A percentile compares a stretch with the other conserved stretches of the same genome.
Conservation (phyloP, 257 asterid genomes). For the Solanum gandarillasii region DNA sequence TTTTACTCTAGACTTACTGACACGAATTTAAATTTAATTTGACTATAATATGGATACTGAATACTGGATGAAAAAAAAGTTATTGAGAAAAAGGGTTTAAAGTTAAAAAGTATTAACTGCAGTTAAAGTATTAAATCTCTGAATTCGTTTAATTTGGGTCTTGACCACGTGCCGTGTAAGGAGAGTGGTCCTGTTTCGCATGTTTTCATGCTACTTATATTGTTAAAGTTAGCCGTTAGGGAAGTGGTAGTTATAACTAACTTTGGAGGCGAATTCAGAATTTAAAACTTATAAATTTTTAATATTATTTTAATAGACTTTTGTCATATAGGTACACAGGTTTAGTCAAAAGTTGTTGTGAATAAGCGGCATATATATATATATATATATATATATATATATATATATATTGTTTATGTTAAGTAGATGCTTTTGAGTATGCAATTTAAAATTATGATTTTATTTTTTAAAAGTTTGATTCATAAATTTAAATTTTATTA, state of each 20-base stretch:
- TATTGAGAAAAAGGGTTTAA: background rate
- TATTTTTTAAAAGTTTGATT: background rate
- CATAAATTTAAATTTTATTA: background rate
- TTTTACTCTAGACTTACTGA: accelerated
- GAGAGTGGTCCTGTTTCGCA: background rate
- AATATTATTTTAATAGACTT: background rate
- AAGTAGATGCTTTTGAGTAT: no score
- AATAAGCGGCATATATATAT: background rate
- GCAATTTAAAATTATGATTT: background rate
- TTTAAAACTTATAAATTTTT: background rate
- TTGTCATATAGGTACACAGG: background rate
- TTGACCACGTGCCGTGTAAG: background rate
- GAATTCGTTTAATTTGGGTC: background rate
- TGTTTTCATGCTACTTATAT: background rate
- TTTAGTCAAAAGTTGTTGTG: background rate
- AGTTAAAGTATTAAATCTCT: background rate
- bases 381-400: no score
- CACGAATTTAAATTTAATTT: no score
- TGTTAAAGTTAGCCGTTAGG: background rate
- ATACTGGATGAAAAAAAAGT: no score
- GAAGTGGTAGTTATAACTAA: background rate
- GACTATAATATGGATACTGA: no score
- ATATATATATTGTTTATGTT: no score
- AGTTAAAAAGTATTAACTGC: background rate
- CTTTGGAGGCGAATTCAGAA: background rate